These are phyloP conservation scores for Cyphellophora europaea DNA, from an alignment of 2,329 filamentous ascomycete genomes.

Conservation along the genomic window DNA sequence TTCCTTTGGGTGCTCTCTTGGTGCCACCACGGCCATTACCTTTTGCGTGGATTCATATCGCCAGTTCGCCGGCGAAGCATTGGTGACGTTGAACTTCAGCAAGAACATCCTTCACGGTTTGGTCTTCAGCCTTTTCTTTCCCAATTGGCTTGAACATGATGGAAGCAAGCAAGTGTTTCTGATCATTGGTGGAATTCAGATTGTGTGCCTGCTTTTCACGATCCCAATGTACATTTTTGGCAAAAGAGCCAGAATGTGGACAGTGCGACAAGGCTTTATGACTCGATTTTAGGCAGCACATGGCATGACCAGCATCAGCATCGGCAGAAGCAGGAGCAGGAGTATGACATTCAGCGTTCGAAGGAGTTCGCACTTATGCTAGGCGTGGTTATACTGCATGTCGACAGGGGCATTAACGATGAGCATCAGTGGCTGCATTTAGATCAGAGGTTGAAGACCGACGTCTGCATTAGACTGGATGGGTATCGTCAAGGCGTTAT, in stretches of 20 bases:
- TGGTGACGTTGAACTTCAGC: conserved; percentile 88
- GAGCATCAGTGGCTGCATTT: too few species aligned
- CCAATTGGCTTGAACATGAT: conserved; percentile 66
- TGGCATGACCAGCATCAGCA: too few species aligned
- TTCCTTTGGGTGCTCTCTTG: conserved; percentile 84
- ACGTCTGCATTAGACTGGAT: too few species aligned
- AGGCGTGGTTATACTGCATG: too few species aligned
- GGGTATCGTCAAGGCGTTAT: too few species aligned
- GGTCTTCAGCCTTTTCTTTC: conserved; percentile 81
- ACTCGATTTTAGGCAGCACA: conserved; percentile 45
- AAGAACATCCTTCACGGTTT: conserved; percentile 92
- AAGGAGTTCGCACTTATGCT: too few species aligned
- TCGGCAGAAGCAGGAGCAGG: too few species aligned
- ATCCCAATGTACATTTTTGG: conserved; percentile 93
- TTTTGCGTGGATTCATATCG: conserved; percentile 91
- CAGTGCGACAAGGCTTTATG: conserved; percentile 74
- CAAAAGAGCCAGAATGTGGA: conserved; percentile 91
- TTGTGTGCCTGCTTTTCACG: conserved; percentile 62
- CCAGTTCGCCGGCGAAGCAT: conserved; percentile 84
- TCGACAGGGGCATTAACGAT: too few species aligned
- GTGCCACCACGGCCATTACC: conserved; percentile 83
- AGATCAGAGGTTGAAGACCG: too few species aligned
- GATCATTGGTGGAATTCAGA: conserved; percentile 75
- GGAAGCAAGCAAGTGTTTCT: conserved; percentile 73
- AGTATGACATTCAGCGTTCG: too few species aligned